These are phyloP conservation scores for Durio zibethinus DNA, from an alignment of 345 rosid genomes.

Conservation along the genomic window DNA sequence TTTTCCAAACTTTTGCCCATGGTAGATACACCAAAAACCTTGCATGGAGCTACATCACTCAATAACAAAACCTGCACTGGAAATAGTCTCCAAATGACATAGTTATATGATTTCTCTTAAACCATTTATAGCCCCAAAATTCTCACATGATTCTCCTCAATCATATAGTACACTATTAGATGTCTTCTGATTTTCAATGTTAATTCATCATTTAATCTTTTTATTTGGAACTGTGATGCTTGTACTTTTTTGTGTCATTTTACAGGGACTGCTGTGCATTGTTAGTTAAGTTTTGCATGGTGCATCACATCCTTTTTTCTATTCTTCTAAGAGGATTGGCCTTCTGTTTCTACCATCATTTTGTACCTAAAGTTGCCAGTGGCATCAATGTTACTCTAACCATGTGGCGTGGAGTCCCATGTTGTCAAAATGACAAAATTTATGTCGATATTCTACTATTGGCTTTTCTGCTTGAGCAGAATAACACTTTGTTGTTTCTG, in stretches of 20 bases:
- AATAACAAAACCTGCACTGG: not conserved
- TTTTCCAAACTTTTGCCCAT: not conserved
- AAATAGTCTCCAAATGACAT: not conserved
- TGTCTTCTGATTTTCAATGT: not conserved
- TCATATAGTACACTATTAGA: not conserved
- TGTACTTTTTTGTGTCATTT: not conserved
- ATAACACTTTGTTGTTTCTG: slow-evolving; percentile 7
- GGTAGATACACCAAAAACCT: not conserved
- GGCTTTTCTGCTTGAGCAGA: not conserved
- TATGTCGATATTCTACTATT: not conserved
- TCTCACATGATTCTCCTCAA: not conserved
- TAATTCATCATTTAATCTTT: not conserved
- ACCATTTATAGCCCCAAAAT: not conserved
- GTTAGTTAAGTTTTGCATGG: not conserved
- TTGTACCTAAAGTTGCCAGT: not conserved
- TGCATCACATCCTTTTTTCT: not conserved
- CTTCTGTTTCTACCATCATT: not conserved
- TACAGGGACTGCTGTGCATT: not conserved
- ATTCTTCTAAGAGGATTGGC: not conserved
- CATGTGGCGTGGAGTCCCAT: not conserved
- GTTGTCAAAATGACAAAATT: not conserved
- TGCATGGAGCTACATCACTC: not conserved
- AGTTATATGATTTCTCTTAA: not conserved
- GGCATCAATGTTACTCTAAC: not conserved
- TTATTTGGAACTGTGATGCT: not conserved